Evolutionary conservation across 371 early-diverging fungal genomes (phyloP), one percentile per base, ranked within the genome.

Genomic region (Circinella minor): DNA sequence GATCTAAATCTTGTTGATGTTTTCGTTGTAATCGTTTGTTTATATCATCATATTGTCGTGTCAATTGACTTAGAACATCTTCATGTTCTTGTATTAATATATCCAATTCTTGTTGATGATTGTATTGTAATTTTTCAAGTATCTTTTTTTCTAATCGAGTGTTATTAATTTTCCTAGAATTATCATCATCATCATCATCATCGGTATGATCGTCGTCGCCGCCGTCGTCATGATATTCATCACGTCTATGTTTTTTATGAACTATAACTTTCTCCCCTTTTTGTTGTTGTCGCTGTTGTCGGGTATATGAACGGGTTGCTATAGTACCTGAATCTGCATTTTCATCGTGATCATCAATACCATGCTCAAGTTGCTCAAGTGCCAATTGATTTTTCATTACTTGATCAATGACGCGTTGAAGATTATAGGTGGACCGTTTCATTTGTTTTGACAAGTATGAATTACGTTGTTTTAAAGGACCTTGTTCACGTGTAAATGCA

Each of bases 321-420:
- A 8, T 20, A 55, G 20, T n/a, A 3, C 1, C 15, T 17, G 55
- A 27, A 27, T 27, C 27, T 27, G 2, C 27, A 27, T 27, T 27
- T 27, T 27, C 27, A 27, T 27, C 27, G 27, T 27, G 55, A 55
- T 55, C 20, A 20, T 55, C 55, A 20, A 55, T 11, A n/a, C 55
- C 55, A 55, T 55, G 55, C n/a, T 55, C 55, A 55, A 55, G 55
- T 55, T 55, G 55, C n/a, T 55, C 55, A 55, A 55, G 55, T 20
- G 55, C 55, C 18, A 55, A 55, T 55, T 55, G 55, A 18, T 55
- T 55, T n/a, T 55, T 7, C 55, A 55, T 55, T 8, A 55, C 55
- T 20, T 55, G 15, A 20, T 55, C 55, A 55, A 55, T 55, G 55
- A 55, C 55, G 20, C 55, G 55, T 20, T 55, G 55, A 15, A 55